Conservation (phyloP, 163 green algal species). For the Trebouxia gelatinosa region DNA sequence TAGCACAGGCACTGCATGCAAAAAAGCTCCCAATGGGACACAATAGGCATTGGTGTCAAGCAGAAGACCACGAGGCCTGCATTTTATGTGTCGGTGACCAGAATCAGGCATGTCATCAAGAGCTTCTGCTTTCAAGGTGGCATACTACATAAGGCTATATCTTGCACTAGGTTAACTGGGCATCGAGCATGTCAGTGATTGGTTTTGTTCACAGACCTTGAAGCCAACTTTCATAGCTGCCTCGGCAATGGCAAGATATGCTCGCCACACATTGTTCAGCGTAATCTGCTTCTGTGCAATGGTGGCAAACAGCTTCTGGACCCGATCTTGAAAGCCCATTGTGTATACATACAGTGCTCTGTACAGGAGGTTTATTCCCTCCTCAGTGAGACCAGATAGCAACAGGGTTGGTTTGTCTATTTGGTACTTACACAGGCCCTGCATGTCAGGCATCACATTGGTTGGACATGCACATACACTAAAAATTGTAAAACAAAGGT, state of each 20-base stretch:
- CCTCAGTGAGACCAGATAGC: not conserved
- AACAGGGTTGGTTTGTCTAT: conserved; percentile 10
- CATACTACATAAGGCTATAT: too few species aligned
- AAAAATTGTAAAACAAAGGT: not conserved
- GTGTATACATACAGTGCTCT: conserved; percentile 23
- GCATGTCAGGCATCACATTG: not conserved
- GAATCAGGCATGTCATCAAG: too few species aligned
- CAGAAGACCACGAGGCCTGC: too few species aligned
- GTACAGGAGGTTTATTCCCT: not conserved
- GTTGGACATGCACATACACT: not conserved
- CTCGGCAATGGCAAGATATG: conserved; percentile 21
- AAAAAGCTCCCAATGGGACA: too few species aligned
- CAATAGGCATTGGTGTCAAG: too few species aligned
- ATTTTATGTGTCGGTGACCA: too few species aligned
- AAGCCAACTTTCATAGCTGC: conserved; percentile 23
- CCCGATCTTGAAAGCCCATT: conserved; percentile 27
- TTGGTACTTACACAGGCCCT: not conserved
- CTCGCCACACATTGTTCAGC: conserved; percentile 27
- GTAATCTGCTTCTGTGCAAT: not conserved
- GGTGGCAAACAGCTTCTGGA: conserved; percentile 2
- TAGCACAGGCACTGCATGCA: too few species aligned
- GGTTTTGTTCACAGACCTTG: too few species aligned
- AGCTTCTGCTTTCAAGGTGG: too few species aligned
- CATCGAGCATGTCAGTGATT: too few species aligned
- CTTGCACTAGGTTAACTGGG: too few species aligned